A percentile compares a stretch with the other conserved stretches of the same genome.
phyloP scores from a whole-genome alignment of 352 stramenopile genomes.

The Pythium aquatile region DNA sequence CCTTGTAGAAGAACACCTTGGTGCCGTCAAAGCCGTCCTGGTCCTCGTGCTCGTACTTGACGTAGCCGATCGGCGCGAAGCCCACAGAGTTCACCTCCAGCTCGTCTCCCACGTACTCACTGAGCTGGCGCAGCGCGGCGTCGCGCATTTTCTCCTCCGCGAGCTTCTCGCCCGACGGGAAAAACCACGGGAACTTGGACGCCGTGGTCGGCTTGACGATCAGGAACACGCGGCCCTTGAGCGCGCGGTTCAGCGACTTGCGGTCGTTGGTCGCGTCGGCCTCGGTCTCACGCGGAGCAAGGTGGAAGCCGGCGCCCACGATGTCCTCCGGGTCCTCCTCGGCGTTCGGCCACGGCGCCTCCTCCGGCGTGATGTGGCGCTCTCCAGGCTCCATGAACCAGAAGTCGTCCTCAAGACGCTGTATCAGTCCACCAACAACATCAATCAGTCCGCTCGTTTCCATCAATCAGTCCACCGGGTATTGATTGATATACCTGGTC shows the following conservation, averaged over 20 bases:
- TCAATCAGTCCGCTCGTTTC: background rate
- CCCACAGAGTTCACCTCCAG: constrained; percentile 56
- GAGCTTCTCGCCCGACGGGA: constrained; percentile 62
- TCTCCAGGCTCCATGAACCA: constrained; percentile 83
- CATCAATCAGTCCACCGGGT: background rate
- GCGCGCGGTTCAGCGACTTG: constrained; percentile 81
- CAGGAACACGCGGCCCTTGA: constrained; percentile 80
- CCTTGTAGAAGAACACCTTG: constrained; percentile 89
- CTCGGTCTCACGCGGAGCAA: constrained; percentile 78
- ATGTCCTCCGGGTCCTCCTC: constrained; percentile 65
- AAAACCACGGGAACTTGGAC: constrained; percentile 77
- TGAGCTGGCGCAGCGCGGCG: constrained; percentile 62
- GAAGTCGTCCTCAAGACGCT: constrained; percentile 77
- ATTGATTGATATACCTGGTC: constrained; percentile 41
- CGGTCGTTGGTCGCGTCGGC: constrained; percentile 76
- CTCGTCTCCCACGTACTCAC: constrained; percentile 41
- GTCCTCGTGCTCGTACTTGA: constrained; percentile 62
- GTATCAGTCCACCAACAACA: background rate
- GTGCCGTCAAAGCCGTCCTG: constrained; percentile 59
- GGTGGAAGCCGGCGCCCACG: constrained; percentile 68
- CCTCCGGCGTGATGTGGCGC: constrained; percentile 71
- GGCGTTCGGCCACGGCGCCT: constrained; percentile 62
- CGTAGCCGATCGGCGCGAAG: constrained; percentile 75
- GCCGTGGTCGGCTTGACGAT: constrained; percentile 54
- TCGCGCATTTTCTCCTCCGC: constrained; percentile 79